Evolutionary conservation across 1,139 yeast genomes (phyloP), one percentile per base, ranked within the genome.

Genomic region (Hansenula lynferdii): DNA sequence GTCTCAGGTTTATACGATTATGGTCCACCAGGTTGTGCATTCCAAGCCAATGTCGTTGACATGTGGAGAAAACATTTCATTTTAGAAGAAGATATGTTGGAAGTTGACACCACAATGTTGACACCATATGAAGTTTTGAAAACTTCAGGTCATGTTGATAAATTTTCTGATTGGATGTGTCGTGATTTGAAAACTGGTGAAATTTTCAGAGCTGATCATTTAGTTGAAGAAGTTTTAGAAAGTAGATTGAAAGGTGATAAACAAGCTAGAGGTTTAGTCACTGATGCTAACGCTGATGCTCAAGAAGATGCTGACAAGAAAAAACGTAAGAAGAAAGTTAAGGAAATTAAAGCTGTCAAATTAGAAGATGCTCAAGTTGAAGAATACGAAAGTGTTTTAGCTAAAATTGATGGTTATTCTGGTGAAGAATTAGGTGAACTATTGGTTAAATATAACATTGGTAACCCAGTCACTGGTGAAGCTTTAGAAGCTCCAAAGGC

Each of bases 91-190:
- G 97, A 92, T 58, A 94, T 94, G 97, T 77, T 90, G 61, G 99
- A 94, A 65, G 97, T 94, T 42, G 98, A 94, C 69, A 83, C 95
- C 64, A 87, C 98, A 43, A 90, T 92, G 87, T 73, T 94, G 64
- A 94, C 99, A 34, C 98, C 99, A 15, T 83, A 86, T 58, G 98
- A 94, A 61, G 98, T 94, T 33, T 75, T 94, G 63, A 94, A 94
- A 70, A 94, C 98, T 34, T 90, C 97, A 38, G 99, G 99, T 54
- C 99, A 94, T 64, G 98, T 94, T 48, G 98, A 92, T 64, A 92
- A 94, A 72, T 94, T 94, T 62, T 86, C 97, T 48, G 99, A 94
- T 65, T 94, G 97, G 97, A 92, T 94, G 98, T 89, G 96, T 66
- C 83, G 85, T 60, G 99, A 94, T 65, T 71, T 80, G 58, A 85